Evolutionary conservation across 129 eudicot genomes (phyloP).

Genomic region (Helichrysum umbraculigerum): DNA sequence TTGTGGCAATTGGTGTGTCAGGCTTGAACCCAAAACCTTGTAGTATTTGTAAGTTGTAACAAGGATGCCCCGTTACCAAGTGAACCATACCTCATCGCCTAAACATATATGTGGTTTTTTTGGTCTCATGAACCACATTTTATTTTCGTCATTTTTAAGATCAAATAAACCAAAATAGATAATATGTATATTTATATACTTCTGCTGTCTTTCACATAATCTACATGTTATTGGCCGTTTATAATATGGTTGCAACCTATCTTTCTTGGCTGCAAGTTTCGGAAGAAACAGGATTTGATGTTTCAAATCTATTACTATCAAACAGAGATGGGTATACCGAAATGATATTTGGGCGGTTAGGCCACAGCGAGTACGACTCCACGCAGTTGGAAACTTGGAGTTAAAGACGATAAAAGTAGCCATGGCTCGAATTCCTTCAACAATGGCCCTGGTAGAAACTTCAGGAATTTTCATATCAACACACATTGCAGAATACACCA

Average conservation of each 20-base stretch:
- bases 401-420: conserved; percentile 53
- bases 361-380: conserved; percentile 52
- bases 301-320: conserved; percentile 52
- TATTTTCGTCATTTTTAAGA: background rate
- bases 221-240: background rate
- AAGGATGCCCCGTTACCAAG: no score
- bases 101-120: no score
- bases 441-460: conserved; percentile 52
- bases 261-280: conserved; percentile 55
- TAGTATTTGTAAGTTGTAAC: no score
- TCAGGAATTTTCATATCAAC: conserved; percentile 66
- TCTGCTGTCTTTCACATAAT: background rate
- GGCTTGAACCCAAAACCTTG: no score
- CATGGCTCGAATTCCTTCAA: conserved; percentile 18
- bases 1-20: no score
- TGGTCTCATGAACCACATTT: background rate
- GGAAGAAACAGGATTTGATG: conserved; percentile 91
- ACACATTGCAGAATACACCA: conserved; percentile 43
- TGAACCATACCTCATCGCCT: no score
- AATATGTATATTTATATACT: background rate
- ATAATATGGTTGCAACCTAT: background rate
- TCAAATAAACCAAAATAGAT: background rate
- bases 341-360: conserved; percentile 53
- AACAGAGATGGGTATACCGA: conserved; percentile 65
- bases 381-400: conserved; percentile 36